These are phyloP conservation scores for Stagonosporopsis cucurbitacearum DNA, from an alignment of 2,329 filamentous ascomycete species.

Conservation along the genomic window DNA sequence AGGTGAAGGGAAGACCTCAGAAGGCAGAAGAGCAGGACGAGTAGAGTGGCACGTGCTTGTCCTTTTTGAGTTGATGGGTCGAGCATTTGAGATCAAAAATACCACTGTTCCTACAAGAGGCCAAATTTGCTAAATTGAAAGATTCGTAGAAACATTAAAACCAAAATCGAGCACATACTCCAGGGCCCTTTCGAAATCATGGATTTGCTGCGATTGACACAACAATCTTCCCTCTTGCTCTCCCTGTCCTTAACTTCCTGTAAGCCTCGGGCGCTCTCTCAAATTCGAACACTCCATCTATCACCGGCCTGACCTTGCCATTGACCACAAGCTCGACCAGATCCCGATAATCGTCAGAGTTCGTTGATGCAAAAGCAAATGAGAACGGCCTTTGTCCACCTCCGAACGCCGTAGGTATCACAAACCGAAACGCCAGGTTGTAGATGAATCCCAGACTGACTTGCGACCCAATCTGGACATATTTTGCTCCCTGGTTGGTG, in stretches of 20 bases:
- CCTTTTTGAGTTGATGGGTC: neutral
- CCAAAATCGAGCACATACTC: neutral
- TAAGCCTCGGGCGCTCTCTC: constrained; percentile 63
- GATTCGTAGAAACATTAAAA: neutral
- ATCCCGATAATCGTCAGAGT: constrained; percentile 35
- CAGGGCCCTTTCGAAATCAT: too few species aligned
- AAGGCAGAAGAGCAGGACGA: neutral
- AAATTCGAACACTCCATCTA: constrained; percentile 62
- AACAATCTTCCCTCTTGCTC: constrained; percentile 65
- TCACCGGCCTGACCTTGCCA: constrained; percentile 61
- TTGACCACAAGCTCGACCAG: constrained; percentile 62
- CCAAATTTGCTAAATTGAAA: neutral
- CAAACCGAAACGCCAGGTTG: constrained; percentile 26
- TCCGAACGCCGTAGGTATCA: constrained; percentile 50
- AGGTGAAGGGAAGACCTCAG: constrained; percentile 26
- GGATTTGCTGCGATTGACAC: constrained; percentile 20
- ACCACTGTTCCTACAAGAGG: neutral
- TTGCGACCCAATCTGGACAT: constrained; percentile 31
- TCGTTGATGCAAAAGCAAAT: constrained; percentile 39
- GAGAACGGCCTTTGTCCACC: constrained; percentile 55
- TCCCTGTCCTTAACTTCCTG: constrained; percentile 60
- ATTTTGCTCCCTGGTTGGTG: constrained; percentile 23
- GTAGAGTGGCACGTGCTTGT: neutral
- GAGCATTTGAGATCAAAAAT: too few species aligned
- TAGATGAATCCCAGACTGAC: constrained; percentile 24